Evolutionary conservation across 306 rosid species (phyloP).

Genomic region (Pyrus communis): DNA sequence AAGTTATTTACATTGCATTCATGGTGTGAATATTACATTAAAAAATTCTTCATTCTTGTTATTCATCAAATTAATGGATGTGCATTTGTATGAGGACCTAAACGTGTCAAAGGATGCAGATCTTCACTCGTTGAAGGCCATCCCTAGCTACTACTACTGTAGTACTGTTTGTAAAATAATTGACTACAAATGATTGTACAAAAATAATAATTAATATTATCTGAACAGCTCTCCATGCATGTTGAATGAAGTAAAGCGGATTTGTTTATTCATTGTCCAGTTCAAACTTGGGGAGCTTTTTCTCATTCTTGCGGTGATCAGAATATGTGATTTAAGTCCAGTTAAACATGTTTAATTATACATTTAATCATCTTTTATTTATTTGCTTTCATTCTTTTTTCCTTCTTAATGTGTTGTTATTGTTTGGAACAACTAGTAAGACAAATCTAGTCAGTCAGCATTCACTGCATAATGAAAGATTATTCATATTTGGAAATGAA

Average conservation of each 20-base stretch:
- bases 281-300: not conserved
- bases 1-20: too few relatives aligned
- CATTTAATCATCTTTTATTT: not conserved
- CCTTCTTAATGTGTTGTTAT: not conserved
- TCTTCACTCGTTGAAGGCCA: not conserved
- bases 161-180: not conserved
- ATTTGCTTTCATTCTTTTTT: not conserved
- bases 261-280: not conserved
- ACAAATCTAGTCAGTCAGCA: not conserved
- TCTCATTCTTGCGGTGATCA: not conserved
- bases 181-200: not conserved
- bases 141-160: not conserved
- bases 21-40: too few relatives aligned
- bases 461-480: not conserved
- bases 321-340: not conserved
- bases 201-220: not conserved
- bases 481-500: not conserved
- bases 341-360: not conserved
- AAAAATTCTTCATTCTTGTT: too few relatives aligned
- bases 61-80: not conserved
- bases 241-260: not conserved
- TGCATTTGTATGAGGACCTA: not conserved
- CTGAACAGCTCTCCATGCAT: not conserved
- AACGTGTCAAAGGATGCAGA: not conserved
- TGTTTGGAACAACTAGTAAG: not conserved